Evolutionary conservation across 164 flowering plant species (phyloP), one percentile per base, ranked within the genome.

Genomic region (Chloranthus sessilifolius): DNA sequence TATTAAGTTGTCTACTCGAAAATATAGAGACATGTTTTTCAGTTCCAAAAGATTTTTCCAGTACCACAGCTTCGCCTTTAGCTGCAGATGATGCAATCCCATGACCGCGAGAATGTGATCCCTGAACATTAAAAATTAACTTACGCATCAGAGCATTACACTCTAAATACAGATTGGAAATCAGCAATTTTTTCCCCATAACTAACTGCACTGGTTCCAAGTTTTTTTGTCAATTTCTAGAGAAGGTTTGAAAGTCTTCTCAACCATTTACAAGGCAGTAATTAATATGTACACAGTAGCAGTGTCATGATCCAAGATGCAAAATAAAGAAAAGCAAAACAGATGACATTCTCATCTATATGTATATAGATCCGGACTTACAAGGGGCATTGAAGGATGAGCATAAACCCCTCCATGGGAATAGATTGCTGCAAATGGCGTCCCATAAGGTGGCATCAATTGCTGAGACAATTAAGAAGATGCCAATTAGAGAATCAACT

Each of bases 381-480:
- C 99, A 41, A 74, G 47, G 56, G 95, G 70, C 53, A 82, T 70
- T 5, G 77, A 81, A 55, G 95, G 97, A 63, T 86, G 95, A 19
- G 88, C 74, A 74, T 83, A 94, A 52, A 83, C 79, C 25, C 95
- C 91, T 47, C 94, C 91, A 71, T 71, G 95, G 1, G 97, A 58
- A 57, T 87, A 94, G 11, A 87, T 60, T 53, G 96, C 87, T 0
- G 95, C 95, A 70, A 81, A 94, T 7, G 96, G 92, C 17, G 92
- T 29, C 36, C 89, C 96, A 79, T 84, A 89, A 52, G 95, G 88
- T 30, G 97, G 63, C 73, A 94, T 83, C 89, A 89, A 75, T 45
- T 68, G 73, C 97, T 89, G 82, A 27, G 44, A 63, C 19, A 63
- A 56, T 28, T 0, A 58, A 40, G 5, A 53, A 44, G 15, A 58